Conservation (phyloP, 2,329 filamentous ascomycete species). For the Pyrenochaeta sp. region DNA sequence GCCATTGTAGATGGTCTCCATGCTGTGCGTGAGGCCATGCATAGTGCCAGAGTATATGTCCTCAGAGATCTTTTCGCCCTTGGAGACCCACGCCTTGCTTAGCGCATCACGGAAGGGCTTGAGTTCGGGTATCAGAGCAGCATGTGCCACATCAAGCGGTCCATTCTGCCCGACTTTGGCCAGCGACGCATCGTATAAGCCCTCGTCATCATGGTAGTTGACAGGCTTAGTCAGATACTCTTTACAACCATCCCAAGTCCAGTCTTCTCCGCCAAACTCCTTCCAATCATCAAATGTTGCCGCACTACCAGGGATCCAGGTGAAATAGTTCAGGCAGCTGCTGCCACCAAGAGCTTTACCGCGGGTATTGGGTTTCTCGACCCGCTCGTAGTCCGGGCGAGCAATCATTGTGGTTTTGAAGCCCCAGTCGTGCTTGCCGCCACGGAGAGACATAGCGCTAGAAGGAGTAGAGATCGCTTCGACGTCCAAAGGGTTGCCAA, state of each 20-base stretch:
- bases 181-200: conserved; percentile 56
- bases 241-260: conserved; percentile 64
- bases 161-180: conserved; percentile 62
- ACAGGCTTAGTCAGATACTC: conserved; percentile 64
- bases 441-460: conserved; percentile 62
- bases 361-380: conserved; percentile 70
- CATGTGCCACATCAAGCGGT: conserved; percentile 63
- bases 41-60: conserved; percentile 66
- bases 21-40: conserved; percentile 62
- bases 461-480: conserved; percentile 61
- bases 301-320: conserved; percentile 67
- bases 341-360: conserved; percentile 68
- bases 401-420: conserved; percentile 71
- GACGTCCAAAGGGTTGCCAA: conserved; percentile 13
- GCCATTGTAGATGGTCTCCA: conserved; percentile 67
- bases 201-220: conserved; percentile 65
- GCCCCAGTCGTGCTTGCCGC: conserved; percentile 66
- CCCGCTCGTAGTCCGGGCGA: conserved; percentile 65
- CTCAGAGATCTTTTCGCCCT: conserved; percentile 60
- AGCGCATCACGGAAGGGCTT: conserved; percentile 61
- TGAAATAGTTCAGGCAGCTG: conserved; percentile 69
- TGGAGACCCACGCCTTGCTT: conserved; percentile 62
- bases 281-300: conserved; percentile 64
- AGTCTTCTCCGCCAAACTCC: conserved; percentile 57
- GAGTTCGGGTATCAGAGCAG: conserved; percentile 63